Percentiles rank a stretch among this genome's conserved stretches.
These are phyloP conservation scores for Prunus mume DNA, from an alignment of 306 rosid species.

Conservation along the genomic window DNA sequence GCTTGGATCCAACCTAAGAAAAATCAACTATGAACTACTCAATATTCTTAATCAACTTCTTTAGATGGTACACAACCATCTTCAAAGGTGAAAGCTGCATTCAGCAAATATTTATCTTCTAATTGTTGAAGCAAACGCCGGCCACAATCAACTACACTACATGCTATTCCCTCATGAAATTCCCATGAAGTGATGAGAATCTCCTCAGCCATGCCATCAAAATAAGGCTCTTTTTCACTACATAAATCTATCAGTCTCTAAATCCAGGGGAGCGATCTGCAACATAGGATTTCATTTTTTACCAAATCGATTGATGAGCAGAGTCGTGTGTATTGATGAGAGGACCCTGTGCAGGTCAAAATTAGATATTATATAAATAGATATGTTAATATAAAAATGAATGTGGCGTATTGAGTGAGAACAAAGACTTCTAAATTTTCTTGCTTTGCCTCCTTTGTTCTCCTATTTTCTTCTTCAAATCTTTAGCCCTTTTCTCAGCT, in stretches of 20 bases:
- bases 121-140: constrained; percentile 41
- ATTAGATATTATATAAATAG: background rate
- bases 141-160: constrained; percentile 79
- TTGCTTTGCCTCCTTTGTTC: background rate
- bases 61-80: background rate
- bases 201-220: constrained; percentile 82
- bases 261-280: constrained; percentile 89
- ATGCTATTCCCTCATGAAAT: constrained; percentile 62
- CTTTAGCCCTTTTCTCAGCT: background rate
- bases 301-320: background rate
- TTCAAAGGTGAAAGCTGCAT: background rate
- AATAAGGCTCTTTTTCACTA: constrained; percentile 55
- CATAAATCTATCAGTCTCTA: constrained; percentile 68
- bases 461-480: too few species aligned
- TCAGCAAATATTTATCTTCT: background rate
- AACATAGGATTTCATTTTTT: constrained; percentile 16
- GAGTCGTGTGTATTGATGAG: background rate
- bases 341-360: background rate
- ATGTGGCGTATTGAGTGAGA: background rate
- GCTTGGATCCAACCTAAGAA: background rate
- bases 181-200: constrained; percentile 81
- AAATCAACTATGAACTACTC: too few species aligned
- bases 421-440: background rate
- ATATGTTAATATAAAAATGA: background rate
- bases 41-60: background rate